Conservation (phyloP, 495 filamentous ascomycete genomes). For the Aspergillus cristatus region DNA sequence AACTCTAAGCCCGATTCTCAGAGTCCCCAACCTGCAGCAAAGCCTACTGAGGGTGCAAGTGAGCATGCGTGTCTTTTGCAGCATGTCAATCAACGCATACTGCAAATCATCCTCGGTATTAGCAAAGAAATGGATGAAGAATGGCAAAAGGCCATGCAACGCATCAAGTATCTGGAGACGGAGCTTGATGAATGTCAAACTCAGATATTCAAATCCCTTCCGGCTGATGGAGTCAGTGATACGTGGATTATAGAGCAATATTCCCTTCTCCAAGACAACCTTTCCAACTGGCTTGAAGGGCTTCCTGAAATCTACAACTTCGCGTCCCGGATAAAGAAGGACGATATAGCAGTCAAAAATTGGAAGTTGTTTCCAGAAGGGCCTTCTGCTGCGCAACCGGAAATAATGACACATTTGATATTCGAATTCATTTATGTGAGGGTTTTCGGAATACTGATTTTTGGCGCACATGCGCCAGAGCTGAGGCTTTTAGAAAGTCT, state of each 20-base stretch:
- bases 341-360: not conserved
- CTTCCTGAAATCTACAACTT: slow-evolving; percentile 2
- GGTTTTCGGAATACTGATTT: not conserved
- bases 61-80: too few species aligned
- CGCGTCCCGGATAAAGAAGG: not conserved
- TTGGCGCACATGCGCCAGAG: not conserved
- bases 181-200: slow-evolving; percentile 1
- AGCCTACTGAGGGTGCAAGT: too few species aligned
- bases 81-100: too few species aligned
- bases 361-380: not conserved
- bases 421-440: not conserved
- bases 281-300: slow-evolving; percentile 2
- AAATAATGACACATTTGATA: not conserved
- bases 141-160: not conserved
- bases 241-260: not conserved
- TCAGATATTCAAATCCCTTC: not conserved
- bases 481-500: not conserved
- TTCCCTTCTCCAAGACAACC: not conserved
- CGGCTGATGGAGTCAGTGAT: not conserved
- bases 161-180: not conserved
- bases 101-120: too few species aligned
- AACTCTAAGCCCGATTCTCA: too few species aligned
- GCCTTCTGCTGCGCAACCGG: not conserved
- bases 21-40: too few species aligned
- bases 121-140: too few species aligned